Conservation (phyloP, 352 stramenopile genomes). For the Phytophthora tentaculata region DNA sequence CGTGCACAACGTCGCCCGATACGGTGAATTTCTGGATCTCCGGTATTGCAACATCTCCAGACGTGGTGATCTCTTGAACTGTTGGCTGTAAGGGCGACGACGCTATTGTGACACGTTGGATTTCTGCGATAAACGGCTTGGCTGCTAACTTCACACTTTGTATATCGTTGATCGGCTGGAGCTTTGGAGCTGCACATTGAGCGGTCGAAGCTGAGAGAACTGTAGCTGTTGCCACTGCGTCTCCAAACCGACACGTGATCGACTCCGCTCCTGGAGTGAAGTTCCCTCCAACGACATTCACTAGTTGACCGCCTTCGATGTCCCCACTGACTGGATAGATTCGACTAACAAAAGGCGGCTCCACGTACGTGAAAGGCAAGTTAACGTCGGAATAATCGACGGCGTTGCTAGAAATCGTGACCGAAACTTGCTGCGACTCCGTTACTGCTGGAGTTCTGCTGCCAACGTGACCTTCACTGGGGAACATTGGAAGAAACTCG, state of each 20-base stretch:
- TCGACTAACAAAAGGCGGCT: constrained; percentile 50
- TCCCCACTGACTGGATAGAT: constrained; percentile 73
- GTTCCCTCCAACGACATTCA: constrained; percentile 64
- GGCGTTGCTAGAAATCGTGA: constrained; percentile 63
- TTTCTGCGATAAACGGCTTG: constrained; percentile 47
- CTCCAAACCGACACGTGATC: constrained; percentile 89
- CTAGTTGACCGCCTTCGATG: constrained; percentile 57
- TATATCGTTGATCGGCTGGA: constrained; percentile 80
- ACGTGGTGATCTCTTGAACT: constrained; percentile 47
- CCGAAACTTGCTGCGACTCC: constrained; percentile 36
- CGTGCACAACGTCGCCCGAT: constrained; percentile 37
- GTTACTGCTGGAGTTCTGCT: constrained; percentile 57
- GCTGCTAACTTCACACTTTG: constrained; percentile 76
- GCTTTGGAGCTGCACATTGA: constrained; percentile 65
- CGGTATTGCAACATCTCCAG: constrained; percentile 24
- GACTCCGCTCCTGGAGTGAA: constrained; percentile 55
- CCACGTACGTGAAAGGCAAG: constrained; percentile 62
- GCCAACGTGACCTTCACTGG: constrained; percentile 52
- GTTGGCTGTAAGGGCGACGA: constrained; percentile 46
- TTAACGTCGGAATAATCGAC: constrained; percentile 60
- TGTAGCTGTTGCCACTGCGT: constrained; percentile 66
- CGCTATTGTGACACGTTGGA: constrained; percentile 60
- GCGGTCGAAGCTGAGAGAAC: constrained; percentile 71
- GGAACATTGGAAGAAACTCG: constrained; percentile 34
- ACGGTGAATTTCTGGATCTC: constrained; percentile 68